Evolutionary conservation across 257 asterid species (phyloP), one percentile per base, ranked within the genome.

Genomic region (Phtheirospermum japonicum): DNA sequence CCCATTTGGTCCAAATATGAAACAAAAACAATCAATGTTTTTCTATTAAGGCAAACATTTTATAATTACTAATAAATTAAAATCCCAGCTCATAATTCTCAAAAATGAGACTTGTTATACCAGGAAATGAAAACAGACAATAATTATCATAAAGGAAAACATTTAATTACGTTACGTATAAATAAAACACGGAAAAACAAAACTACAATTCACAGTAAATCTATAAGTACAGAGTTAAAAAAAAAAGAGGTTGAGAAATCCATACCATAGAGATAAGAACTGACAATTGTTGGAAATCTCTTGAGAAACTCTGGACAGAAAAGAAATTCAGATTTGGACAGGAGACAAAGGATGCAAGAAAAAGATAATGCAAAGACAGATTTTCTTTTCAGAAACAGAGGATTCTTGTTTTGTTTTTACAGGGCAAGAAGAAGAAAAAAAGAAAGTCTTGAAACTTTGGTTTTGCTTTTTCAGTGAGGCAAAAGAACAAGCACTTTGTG

Each of bases 201-300:
- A 23, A 36, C 4, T 0, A 45, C 16, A 57, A 42, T 39, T 56
- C 5, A 59, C 37, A 28, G 14, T 14, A 26, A 23, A 26, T 20
- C 34, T 11, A 23, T 23, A 0, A 2, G 19, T 45, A 45, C 19
- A 12, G 19, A 12, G 19, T 12, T 45, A 2, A 45, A 4, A 0
- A 60, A 28, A 63, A 43, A 60, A 28, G 54, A 43, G 6, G 33
- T 10, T 16, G 54, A 34, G 53, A 19, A 16, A 45, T 5, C 11
- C 77, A 23, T 70, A 77, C 79, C 82, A 59, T 63, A 58, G 28
- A 72, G 9, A 59, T 5, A 59, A 67, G 59, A 55, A 59, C 61
- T n/a, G 61, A 40, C 65, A 60, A 9, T 26, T 39, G 59, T 67
- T 9, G 61, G 51, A 48, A 33, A 5, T 33, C 39, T 5, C 53